A percentile compares a stretch with the other conserved stretches of the same genome.
These are phyloP conservation scores for Aspergillus spinulosporus DNA, from an alignment of 2,329 filamentous ascomycete species.

Conservation along the genomic window DNA sequence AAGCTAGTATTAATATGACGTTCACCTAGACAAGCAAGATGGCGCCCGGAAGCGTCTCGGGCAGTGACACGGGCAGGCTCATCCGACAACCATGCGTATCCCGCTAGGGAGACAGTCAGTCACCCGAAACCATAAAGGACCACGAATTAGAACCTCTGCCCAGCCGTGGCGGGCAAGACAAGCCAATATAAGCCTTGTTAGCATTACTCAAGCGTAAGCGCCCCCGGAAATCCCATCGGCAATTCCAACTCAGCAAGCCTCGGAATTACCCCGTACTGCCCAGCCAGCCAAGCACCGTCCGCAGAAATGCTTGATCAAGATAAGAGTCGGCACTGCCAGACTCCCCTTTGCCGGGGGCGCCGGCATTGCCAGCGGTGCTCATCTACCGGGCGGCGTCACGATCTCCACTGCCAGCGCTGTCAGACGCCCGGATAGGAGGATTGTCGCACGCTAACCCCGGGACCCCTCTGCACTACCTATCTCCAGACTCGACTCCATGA, in stretches of 20 bases:
- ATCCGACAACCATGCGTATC: too few species aligned
- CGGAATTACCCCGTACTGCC: background rate
- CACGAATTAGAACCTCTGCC: background rate
- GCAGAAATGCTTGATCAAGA: background rate
- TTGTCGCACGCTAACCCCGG: background rate
- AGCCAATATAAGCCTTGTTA: background rate
- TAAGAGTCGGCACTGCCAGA: background rate
- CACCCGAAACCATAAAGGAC: background rate
- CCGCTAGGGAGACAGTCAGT: background rate
- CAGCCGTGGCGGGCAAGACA: background rate
- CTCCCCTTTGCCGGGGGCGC: background rate
- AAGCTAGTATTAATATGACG: too few species aligned
- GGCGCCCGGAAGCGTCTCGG: too few species aligned
- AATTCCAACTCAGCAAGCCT: background rate
- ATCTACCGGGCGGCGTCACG: constrained; percentile 1
- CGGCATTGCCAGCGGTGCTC: background rate
- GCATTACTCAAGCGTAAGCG: background rate
- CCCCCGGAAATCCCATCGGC: background rate
- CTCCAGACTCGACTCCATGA: background rate
- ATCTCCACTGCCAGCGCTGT: background rate
- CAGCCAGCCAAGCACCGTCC: background rate
- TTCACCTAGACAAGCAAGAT: too few species aligned
- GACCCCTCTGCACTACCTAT: background rate
- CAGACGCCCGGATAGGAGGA: background rate
- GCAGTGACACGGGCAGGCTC: too few species aligned